Percentiles rank a stretch among this genome's conserved stretches.
phyloP scores from a whole-genome alignment of 768 basidiomycete genomes.

The Termitomyces sp. region DNA sequence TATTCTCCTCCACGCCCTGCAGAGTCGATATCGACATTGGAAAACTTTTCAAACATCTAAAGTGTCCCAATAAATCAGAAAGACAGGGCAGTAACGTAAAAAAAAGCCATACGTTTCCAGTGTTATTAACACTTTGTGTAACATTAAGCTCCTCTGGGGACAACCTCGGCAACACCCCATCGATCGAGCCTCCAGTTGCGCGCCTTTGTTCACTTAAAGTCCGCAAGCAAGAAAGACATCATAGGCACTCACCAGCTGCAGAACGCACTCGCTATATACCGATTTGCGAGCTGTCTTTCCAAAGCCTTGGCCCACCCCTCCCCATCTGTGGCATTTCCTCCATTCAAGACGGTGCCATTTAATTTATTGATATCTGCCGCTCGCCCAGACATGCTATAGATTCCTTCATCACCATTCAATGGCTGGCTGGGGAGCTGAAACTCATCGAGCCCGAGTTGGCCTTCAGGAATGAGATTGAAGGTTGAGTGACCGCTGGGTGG shows the following conservation, averaged over 20 bases:
- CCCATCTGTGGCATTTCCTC: slow-evolving; percentile 53
- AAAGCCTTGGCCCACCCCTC: slow-evolving; percentile 69
- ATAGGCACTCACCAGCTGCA: slow-evolving; percentile 75
- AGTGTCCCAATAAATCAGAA: neutral
- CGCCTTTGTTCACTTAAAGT: slow-evolving; percentile 45
- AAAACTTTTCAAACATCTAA: slow-evolving; percentile 91
- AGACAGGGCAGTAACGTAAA: neutral
- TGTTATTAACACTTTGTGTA: slow-evolving; percentile 62
- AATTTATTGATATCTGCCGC: slow-evolving; percentile 59
- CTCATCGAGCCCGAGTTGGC: slow-evolving; percentile 79
- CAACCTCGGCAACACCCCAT: slow-evolving; percentile 63
- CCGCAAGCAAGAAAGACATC: neutral
- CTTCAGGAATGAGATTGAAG: slow-evolving; percentile 67
- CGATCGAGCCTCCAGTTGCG: slow-evolving; percentile 85
- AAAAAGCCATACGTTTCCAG: slow-evolving; percentile 59
- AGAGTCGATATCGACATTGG: slow-evolving; percentile 70
- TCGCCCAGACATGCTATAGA: slow-evolving; percentile 49
- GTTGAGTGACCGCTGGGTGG: slow-evolving; percentile 50
- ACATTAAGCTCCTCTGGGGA: slow-evolving; percentile 68
- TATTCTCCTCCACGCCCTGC: slow-evolving; percentile 86
- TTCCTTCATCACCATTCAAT: slow-evolving; percentile 31
- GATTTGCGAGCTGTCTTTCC: slow-evolving; percentile 74
- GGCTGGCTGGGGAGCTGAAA: slow-evolving; percentile 68
- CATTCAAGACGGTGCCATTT: slow-evolving; percentile 58
- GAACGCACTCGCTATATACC: slow-evolving; percentile 77